Evolutionary conservation across 139 green algal genomes (phyloP), one percentile per base, ranked within the genome.

Genomic region (Volvox africanus): DNA sequence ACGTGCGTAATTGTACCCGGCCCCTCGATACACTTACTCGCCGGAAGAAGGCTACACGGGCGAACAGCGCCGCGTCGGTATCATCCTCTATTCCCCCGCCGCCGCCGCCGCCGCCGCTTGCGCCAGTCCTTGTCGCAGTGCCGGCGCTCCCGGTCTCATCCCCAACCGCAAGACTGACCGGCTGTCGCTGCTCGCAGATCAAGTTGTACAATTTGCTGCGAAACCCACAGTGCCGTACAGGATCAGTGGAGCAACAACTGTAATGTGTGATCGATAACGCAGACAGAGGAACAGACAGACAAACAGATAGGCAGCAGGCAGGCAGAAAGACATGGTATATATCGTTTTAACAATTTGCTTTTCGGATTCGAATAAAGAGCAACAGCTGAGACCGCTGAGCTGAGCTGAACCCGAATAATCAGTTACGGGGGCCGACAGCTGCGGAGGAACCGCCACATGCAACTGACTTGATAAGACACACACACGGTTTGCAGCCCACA

Each of bases 161-260:
- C 32, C 30, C 61, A 24, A 2, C 33, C 19, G 61, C 33, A 24
- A 33, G 37, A 1, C 82, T 32, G 2, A 1, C 68, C 1, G 35
- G 24, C 28, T 36, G 1, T 11, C 16, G 68, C 83, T 80, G 67
- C 69, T 89, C 69, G 28, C 24, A 73, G 2, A n/a, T 35, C 69
- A 89, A 32, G 37, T 89, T 37, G 69, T 89, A 89, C 84, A 89
- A 71, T 14, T 61, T 86, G 26, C 80, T 86, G 50, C 24, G 37
- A 26, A 75, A 14, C 44, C 44, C 65, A 73, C 21, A 73, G 5
- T 26, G 65, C 65, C 9, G 6, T 12, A 73, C 5, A 73, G 65
- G 9, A 73, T 6, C 65, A 12, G 65, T 12, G 19, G 19, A 73
- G 65, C 65, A 6, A 2, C 2, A 28, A 6, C 65, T 12, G 65